A percentile compares a stretch with the other conserved stretches of the same genome.
phyloP scores from a whole-genome alignment of 257 asterid genomes.

The Solanum pennellii region DNA sequence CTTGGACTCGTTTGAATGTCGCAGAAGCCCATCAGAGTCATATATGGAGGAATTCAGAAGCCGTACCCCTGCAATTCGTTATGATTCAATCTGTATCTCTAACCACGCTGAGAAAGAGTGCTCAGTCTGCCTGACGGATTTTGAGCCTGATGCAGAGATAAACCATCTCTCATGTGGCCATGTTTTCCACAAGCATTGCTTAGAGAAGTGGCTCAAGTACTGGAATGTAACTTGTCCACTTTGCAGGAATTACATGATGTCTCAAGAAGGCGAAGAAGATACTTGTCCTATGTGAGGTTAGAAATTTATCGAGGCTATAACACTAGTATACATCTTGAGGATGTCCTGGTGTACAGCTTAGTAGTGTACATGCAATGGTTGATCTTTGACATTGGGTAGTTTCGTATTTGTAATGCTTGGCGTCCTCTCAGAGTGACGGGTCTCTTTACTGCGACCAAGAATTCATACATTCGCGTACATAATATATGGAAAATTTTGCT shows the following conservation, averaged over 20 bases:
- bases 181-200: constrained; percentile 62
- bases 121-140: constrained; percentile 63
- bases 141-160: constrained; percentile 53
- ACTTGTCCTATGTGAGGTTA: constrained; percentile 65
- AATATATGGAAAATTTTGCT: background rate
- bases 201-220: constrained; percentile 74
- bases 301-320: background rate
- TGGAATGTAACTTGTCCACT: constrained; percentile 91
- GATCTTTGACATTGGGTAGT: background rate
- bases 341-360: constrained; percentile 27
- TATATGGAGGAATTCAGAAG: constrained; percentile 73
- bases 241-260: constrained; percentile 63
- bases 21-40: constrained; percentile 45
- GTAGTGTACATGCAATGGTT: constrained; percentile 16
- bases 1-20: constrained; percentile 26
- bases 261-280: constrained; percentile 58
- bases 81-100: constrained; percentile 31
- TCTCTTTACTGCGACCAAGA: background rate
- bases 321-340: background rate
- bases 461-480: background rate
- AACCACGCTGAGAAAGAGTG: constrained; percentile 41
- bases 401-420: background rate
- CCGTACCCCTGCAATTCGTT: constrained; percentile 46
- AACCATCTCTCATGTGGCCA: constrained; percentile 75
- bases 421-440: constrained; percentile 9